These are phyloP conservation scores for Pharus latifolius DNA, from an alignment of 176 grass and related monocot species.

Conservation along the genomic window DNA sequence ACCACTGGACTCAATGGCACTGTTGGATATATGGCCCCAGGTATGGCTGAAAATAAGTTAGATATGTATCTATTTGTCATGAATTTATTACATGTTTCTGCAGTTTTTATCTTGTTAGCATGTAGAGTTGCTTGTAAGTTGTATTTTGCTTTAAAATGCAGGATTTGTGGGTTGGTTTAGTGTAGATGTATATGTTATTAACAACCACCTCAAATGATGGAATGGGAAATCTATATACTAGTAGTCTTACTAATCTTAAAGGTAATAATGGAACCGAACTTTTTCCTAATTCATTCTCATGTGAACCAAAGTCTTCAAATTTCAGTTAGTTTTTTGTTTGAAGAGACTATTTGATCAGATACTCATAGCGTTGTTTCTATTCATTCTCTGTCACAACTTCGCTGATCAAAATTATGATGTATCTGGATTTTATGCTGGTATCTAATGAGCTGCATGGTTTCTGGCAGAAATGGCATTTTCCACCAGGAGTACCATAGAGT, in stretches of 20 bases:
- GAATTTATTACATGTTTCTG: no score
- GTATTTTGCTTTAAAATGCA: no score
- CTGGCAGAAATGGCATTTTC: conserved; percentile 60
- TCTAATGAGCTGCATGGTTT: neutral
- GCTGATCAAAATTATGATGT: neutral
- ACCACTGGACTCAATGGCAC: conserved; percentile 65
- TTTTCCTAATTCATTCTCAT: no score
- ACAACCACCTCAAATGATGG: no score
- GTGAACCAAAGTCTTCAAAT: neutral
- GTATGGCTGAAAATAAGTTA: conserved; percentile 16
- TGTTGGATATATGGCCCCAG: conserved; percentile 75
- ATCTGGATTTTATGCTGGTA: neutral
- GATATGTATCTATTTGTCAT: neutral
- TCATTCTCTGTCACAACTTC: no score
- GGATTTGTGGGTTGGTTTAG: no score
- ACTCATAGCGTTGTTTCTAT: neutral
- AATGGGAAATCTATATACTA: no score
- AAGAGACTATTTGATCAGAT: neutral
- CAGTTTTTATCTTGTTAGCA: neutral
- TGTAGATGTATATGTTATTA: no score
- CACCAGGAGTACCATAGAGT: conserved; percentile 36
- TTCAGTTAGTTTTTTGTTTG: neutral
- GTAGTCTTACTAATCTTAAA: neutral
- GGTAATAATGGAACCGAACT: neutral
- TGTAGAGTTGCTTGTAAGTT: neutral